Conservation (phyloP, 2,329 filamentous ascomycete genomes). For the Colletotrichum echinochloae region DNA sequence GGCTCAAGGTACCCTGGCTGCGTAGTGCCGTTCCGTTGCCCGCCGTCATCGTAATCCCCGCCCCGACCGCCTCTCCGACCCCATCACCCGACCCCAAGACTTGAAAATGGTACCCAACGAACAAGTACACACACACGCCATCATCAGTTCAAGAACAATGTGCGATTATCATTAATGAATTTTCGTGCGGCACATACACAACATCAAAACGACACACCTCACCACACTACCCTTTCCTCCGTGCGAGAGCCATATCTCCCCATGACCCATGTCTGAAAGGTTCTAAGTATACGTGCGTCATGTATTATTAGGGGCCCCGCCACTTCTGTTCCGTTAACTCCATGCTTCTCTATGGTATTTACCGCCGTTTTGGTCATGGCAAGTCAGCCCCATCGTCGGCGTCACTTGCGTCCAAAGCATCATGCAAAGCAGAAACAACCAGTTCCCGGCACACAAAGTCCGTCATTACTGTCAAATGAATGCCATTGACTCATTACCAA, state of each 20-base stretch:
- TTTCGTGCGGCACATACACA: not conserved
- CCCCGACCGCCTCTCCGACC: no score
- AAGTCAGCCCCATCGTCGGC: not conserved
- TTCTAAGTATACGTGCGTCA: constrained; percentile 26
- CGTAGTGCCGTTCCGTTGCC: no score
- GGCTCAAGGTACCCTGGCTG: no score
- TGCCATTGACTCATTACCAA: constrained; percentile 51
- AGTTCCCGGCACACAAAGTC: no score
- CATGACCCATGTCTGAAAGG: constrained; percentile 1
- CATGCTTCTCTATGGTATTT: not conserved
- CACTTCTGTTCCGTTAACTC: not conserved
- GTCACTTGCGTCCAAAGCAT: not conserved
- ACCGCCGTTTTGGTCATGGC: not conserved
- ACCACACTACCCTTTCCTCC: constrained; percentile 3
- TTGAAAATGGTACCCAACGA: not conserved
- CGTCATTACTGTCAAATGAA: constrained; percentile 46
- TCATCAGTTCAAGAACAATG: not conserved
- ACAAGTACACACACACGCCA: not conserved
- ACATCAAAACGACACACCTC: not conserved
- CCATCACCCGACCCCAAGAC: no score
- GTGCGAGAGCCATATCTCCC: not conserved
- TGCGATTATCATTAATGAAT: constrained; percentile 12
- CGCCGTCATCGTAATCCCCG: no score
- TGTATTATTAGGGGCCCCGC: constrained; percentile 29
- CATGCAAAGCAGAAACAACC: not conserved